Evolutionary conservation across 768 basidiomycete genomes (phyloP), one percentile per base, ranked within the genome.

Genomic region (Amanita muscaria): DNA sequence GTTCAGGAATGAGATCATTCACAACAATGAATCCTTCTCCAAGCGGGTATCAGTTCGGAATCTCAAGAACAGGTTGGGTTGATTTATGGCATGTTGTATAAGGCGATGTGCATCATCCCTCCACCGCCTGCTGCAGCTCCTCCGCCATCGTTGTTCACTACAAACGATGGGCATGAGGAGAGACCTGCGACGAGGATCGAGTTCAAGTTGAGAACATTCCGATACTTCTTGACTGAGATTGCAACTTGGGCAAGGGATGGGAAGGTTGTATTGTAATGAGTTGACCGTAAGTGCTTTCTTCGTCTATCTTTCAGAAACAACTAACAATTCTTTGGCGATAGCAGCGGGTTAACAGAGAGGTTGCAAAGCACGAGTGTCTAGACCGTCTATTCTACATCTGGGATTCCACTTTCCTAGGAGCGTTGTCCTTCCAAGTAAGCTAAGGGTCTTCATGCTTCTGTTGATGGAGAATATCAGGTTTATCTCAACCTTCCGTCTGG

Each of bases 401-500:
- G 94, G 96, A 99, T 65, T 74, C 68, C 2, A 74, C 81, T 15
- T 78, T 74, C 58, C 68, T 74, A 47, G n/a, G n/a, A n/a, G n/a
- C n/a, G n/a, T n/a, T n/a, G n/a, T n/a, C n/a, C n/a, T n/a, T n/a
- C n/a, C n/a, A n/a, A n/a, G n/a, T n/a, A n/a, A n/a, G n/a, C n/a
- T n/a, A n/a, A n/a, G n/a, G n/a, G n/a, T n/a, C n/a, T 94, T 93
- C 0, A 83, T 91, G 1, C 63, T 99, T 30, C 90, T 90, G 3
- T 83, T 99, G 52, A 97, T 98, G 96, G 88, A 92, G 47, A 94
- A 89, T 53, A 94, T 98, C 80, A 87, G 53, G 89, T 91, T 9
- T 96, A 96, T 60, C 80, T 98, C 41, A 93, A 92, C 63, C 77
- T 99, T 99, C 79, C 82, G 96, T 5, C 98, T 98, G 96, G 94